Evolutionary conservation across 805 yeast species (phyloP), one percentile per base, ranked within the genome.

Genomic region (Allodekkera sacchari): DNA sequence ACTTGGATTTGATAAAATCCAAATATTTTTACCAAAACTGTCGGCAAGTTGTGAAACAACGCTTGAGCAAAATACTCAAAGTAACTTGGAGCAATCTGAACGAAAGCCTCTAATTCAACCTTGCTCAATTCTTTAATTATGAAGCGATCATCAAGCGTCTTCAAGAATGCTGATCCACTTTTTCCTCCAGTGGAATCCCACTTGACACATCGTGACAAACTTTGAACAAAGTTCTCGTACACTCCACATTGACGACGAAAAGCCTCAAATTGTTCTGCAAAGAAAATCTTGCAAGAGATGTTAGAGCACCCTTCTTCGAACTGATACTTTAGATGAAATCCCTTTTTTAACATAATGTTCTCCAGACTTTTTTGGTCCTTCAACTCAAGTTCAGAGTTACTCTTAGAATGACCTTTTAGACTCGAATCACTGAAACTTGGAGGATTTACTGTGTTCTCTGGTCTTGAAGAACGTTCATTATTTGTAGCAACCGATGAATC

Each of bases 101-200:
- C 82, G 64, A 92, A 92, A 10, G 96, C 84, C 43, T 92, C 97
- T 34, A 89, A 64, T 54, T 92, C 99, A 2, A 82, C 68, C 43
- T 81, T 83, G 5, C 94, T 78, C 26, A 92, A 62, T 48, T 92
- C 95, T 57, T 92, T 92, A 27, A 92, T 74, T 31, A 92, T 83
- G 41, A 87, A 78, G 37, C 97, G 61, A 48, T 87, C 84, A 57
- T 92, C 98, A 27, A 84, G 59, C 0, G 98, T 92, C 50, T 92
- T 92, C 55, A 92, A 63, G 53, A 92, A 92, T 3, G 85, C 84
- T 3, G 96, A 85, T 0, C 97, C 96, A 53, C 95, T 83, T 51
- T 92, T 92, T 22, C 99, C 99, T 24, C 99, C 99, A 18, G 78
- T 73, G 0, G 95, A 81, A 47, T 89, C 88, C 97, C 97, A 94